phyloP scores from a whole-genome alignment of 345 rosid species.

The Toxicodendron radicans region DNA sequence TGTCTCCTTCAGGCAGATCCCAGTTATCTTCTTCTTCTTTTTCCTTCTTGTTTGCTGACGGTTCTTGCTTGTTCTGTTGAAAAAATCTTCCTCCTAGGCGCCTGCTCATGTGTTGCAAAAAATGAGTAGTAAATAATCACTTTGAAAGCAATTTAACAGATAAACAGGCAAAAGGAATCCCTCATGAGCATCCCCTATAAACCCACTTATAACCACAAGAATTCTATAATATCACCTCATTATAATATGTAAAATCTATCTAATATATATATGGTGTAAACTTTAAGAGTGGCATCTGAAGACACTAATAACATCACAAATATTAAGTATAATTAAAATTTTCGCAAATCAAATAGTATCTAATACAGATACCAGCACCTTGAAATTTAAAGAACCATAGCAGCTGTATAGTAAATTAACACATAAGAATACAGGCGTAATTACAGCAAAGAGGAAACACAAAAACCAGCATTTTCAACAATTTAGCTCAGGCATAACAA shows the following conservation, averaged over 20 bases:
- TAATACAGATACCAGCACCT: not conserved
- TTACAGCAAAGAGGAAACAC: not conserved
- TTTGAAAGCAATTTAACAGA: not conserved
- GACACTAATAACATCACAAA: not conserved
- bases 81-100: slow-evolving; percentile 43
- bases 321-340: not conserved
- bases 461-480: not conserved
- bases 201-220: not conserved
- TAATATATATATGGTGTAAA: too few species aligned
- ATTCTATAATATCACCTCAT: not conserved
- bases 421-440: not conserved
- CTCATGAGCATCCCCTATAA: not conserved
- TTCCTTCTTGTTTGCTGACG: slow-evolving; percentile 36
- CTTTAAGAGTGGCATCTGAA: not conserved
- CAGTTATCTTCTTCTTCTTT: slow-evolving; percentile 79
- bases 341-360: not conserved
- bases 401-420: not conserved
- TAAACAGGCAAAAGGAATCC: not conserved
- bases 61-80: slow-evolving; percentile 40
- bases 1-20: slow-evolving; percentile 73
- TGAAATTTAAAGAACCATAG: not conserved
- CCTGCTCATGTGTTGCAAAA: slow-evolving; percentile 34
- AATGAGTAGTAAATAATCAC: not conserved
- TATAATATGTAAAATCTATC: too few species aligned
- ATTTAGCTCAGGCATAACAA: not conserved